Percentiles rank a stretch among this genome's conserved stretches.
phyloP scores from a whole-genome alignment of 805 yeast species.

The Saturnispora besseyi region DNA sequence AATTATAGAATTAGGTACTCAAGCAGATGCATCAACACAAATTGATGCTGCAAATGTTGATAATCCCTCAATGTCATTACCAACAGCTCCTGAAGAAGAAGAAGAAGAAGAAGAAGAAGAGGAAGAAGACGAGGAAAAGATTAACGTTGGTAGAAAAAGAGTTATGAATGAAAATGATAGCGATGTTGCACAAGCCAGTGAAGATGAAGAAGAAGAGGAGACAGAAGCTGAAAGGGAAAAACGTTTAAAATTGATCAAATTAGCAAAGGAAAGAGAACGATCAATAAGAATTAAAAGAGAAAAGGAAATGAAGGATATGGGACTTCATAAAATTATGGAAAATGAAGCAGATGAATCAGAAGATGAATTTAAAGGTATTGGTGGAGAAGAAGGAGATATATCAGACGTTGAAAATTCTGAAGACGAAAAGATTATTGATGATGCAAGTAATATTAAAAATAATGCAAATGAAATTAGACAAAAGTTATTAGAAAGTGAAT shows the following conservation, averaged over 20 bases:
- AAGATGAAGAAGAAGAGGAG: conserved; percentile 25
- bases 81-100: not conserved
- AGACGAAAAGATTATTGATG: conserved; percentile 72
- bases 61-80: not conserved
- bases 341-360: conserved; percentile 85
- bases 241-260: conserved; percentile 16
- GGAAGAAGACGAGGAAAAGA: conserved; percentile 19
- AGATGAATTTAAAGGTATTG: conserved; percentile 79
- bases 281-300: conserved; percentile 26
- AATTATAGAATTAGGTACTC: conserved; percentile 1
- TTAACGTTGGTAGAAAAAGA: conserved; percentile 8
- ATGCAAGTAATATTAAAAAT: conserved; percentile 46
- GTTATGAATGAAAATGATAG: conserved; percentile 19
- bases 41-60: not conserved
- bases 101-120: conserved; percentile 14
- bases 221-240: conserved; percentile 31
- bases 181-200: conserved; percentile 7
- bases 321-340: conserved; percentile 54
- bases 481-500: conserved; percentile 50
- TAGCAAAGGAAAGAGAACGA: conserved; percentile 20
- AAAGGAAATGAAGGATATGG: conserved; percentile 48
- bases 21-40: conserved; percentile 4
- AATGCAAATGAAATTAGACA: conserved; percentile 51
- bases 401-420: conserved; percentile 61
- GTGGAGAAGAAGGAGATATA: conserved; percentile 58